Percentiles rank a stretch among this genome's conserved stretches.
Evolutionary conservation across 2,329 filamentous ascomycete species (phyloP).

Genomic region (Botrytis sinoallii): DNA sequence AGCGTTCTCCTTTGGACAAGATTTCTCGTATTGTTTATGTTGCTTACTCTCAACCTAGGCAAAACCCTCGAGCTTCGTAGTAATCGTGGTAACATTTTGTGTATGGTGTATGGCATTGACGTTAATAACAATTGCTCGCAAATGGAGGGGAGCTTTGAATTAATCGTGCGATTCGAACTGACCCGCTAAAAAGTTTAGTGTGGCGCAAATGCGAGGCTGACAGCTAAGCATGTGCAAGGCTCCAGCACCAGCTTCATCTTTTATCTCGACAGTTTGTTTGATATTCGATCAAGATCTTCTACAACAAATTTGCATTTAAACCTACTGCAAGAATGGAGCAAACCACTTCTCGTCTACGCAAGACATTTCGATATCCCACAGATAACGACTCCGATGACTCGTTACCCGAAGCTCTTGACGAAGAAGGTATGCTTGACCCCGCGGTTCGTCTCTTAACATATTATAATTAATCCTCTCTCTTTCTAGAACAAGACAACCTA

Average conservation of each 20-base stretch:
- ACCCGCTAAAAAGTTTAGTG: constrained; percentile 20
- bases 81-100: constrained; percentile 35
- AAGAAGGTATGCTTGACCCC: constrained; percentile 57
- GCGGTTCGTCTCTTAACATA: constrained; percentile 18
- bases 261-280: not conserved
- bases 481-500: constrained; percentile 60
- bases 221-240: constrained; percentile 1
- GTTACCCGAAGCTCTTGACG: constrained; percentile 64
- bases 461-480: constrained; percentile 19
- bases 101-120: not conserved
- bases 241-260: not conserved
- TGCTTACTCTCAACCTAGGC: constrained; percentile 22
- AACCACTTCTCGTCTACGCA: constrained; percentile 62
- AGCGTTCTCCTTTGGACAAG: constrained; percentile 44
- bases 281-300: not conserved
- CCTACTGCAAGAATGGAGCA: constrained; percentile 27
- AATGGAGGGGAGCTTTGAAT: constrained; percentile 13
- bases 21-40: constrained; percentile 22
- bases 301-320: not conserved
- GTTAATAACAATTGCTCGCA: not conserved
- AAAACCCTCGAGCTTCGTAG: constrained; percentile 29
- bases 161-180: constrained; percentile 11
- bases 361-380: constrained; percentile 71
- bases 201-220: constrained; percentile 23
- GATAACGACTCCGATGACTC: constrained; percentile 54